These are phyloP conservation scores for Odonthalia washingtoniensis DNA, from an alignment of 31 red algal genomes.

Conservation along the genomic window DNA sequence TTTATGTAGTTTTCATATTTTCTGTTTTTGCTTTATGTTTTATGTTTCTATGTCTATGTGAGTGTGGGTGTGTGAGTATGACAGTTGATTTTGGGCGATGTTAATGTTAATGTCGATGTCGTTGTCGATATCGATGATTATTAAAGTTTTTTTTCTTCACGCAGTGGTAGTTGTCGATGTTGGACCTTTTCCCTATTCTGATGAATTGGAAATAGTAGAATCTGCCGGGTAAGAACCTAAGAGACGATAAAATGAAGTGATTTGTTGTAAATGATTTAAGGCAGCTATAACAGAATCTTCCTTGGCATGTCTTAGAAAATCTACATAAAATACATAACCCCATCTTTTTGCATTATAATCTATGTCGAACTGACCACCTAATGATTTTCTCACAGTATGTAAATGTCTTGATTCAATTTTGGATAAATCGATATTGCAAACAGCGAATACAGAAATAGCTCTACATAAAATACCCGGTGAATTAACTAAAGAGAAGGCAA, in stretches of 20 bases:
- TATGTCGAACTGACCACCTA: conserved; percentile 20
- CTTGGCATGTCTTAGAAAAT: conserved; percentile 70
- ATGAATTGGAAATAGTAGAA: too few relatives aligned
- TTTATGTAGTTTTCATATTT: too few relatives aligned
- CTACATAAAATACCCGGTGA: conserved; percentile 79
- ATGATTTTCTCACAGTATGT: conserved; percentile 41
- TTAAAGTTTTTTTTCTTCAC: too few relatives aligned
- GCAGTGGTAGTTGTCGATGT: too few relatives aligned
- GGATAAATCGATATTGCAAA: conserved; percentile 86
- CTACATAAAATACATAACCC: conserved; percentile 97
- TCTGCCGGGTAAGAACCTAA: conserved; percentile 81
- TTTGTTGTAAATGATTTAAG: conserved; percentile 72
- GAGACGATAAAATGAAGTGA: conserved; percentile 85
- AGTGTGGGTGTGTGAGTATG: too few relatives aligned
- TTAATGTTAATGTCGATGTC: too few relatives aligned
- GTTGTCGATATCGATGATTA: too few relatives aligned
- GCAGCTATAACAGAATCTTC: conserved; percentile 71
- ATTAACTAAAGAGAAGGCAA: conserved; percentile 92
- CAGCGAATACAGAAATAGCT: conserved; percentile 87
- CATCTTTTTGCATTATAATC: conserved; percentile 61
- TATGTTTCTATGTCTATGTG: too few relatives aligned
- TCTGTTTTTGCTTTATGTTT: too few relatives aligned
- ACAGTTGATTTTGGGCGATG: too few relatives aligned
- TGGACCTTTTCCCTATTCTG: too few relatives aligned
- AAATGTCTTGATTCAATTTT: conserved; percentile 95